Evolutionary conservation across 2,329 filamentous ascomycete species (phyloP).

Genomic region (Aspergillus sp.): DNA sequence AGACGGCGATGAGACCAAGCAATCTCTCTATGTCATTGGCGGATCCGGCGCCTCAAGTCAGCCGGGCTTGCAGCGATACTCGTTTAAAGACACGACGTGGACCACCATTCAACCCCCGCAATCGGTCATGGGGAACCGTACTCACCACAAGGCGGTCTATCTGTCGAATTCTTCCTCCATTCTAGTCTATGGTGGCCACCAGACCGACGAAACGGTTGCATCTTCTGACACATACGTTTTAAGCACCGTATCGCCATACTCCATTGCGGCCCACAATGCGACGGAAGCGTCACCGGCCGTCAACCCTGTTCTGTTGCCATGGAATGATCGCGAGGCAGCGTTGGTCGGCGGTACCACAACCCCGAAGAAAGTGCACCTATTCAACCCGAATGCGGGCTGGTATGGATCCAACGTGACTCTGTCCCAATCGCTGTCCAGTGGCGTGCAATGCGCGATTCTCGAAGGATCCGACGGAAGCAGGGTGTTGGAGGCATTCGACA

Average conservation of each 20-base stretch:
- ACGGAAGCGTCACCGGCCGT: slow-evolving; percentile 61
- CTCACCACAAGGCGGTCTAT: slow-evolving; percentile 75
- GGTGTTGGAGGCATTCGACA: slow-evolving; percentile 75
- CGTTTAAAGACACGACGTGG: slow-evolving; percentile 61
- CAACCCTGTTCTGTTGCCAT: slow-evolving; percentile 72
- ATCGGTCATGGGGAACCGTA: slow-evolving; percentile 66
- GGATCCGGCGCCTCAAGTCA: slow-evolving; percentile 66
- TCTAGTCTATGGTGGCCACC: slow-evolving; percentile 76
- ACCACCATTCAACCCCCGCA: slow-evolving; percentile 54
- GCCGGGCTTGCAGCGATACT: slow-evolving; percentile 72
- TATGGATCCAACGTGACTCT: slow-evolving; percentile 66
- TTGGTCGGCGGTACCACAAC: slow-evolving; percentile 71
- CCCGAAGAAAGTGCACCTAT: slow-evolving; percentile 72
- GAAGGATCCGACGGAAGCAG: slow-evolving; percentile 74
- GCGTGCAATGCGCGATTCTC: slow-evolving; percentile 67
- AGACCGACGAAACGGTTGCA: slow-evolving; percentile 57
- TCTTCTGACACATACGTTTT: slow-evolving; percentile 79
- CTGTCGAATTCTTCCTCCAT: slow-evolving; percentile 70
- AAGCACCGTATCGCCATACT: slow-evolving; percentile 64
- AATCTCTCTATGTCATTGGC: slow-evolving; percentile 79
- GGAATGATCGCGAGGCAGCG: slow-evolving; percentile 69
- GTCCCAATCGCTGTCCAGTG: slow-evolving; percentile 59
- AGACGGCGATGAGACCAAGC: slow-evolving; percentile 56
- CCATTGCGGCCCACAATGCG: slow-evolving; percentile 61
- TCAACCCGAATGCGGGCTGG: slow-evolving; percentile 67